These are phyloP conservation scores for Tothia fuscella DNA, from an alignment of 2,329 filamentous ascomycete species.

Conservation along the genomic window DNA sequence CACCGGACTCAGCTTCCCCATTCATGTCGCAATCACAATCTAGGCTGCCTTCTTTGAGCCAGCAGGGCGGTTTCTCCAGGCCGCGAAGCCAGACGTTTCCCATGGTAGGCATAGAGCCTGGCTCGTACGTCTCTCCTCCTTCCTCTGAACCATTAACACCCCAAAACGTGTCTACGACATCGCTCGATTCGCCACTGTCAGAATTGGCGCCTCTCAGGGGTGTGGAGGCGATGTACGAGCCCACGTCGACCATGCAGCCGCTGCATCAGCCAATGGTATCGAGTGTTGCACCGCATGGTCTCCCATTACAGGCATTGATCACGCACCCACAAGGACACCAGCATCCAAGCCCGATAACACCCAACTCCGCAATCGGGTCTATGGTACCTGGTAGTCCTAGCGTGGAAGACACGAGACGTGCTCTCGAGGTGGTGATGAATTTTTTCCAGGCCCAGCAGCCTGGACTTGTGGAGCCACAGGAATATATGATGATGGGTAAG, in stretches of 20 bases:
- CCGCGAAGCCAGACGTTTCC: conserved; percentile 85
- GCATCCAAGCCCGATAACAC: conserved; percentile 14
- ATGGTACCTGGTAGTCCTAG: conserved; percentile 52
- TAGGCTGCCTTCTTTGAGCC: background rate
- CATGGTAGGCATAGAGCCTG: conserved; percentile 25
- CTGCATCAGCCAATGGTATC: conserved; percentile 30
- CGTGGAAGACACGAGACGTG: conserved; percentile 74
- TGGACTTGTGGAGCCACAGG: conserved; percentile 62
- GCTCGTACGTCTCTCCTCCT: conserved; percentile 35
- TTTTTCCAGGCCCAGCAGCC: conserved; percentile 64
- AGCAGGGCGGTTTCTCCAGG: conserved; percentile 22
- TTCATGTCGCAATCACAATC: conserved; percentile 30
- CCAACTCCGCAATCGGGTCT: conserved; percentile 25
- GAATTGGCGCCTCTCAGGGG: conserved; percentile 27
- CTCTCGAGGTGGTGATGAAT: conserved; percentile 67
- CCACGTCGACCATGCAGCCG: conserved; percentile 32
- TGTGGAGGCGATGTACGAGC: conserved; percentile 27
- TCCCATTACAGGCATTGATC: conserved; percentile 10
- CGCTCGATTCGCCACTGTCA: conserved; percentile 40
- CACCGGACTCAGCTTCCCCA: conserved; percentile 55
- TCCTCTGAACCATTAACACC: conserved; percentile 43
- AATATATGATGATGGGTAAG: conserved; percentile 66
- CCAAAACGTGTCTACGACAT: conserved; percentile 36
- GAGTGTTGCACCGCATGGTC: background rate
- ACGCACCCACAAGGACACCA: conserved; percentile 13